Evolutionary conservation across 2,329 filamentous ascomycete species (phyloP), one percentile per base, ranked within the genome.

Genomic region (Paracoccidioides brasiliensis): DNA sequence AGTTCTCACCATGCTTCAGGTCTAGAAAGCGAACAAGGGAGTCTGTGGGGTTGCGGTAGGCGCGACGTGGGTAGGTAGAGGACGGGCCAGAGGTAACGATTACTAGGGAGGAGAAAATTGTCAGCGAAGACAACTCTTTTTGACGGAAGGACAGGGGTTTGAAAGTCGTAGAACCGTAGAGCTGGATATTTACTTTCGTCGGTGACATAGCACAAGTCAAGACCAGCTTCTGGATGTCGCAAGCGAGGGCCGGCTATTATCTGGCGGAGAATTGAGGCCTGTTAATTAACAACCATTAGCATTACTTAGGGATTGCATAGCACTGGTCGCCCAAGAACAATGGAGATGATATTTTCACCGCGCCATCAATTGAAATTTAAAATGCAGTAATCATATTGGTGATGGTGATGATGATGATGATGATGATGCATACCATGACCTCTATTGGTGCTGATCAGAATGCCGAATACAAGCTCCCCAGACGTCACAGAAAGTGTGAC

Each of bases 171-270:
- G 22, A 22, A 22, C 22, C 2, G 82, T 76, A 14, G 32, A 35
- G 53, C 32, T n/a, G n/a, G 33, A 55, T 52, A 45, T 9, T 46
- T 63, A 75, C 69, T 88, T 65, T 86, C 82, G 64, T 90, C 83
- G 0, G 90, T 95, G 40, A 97, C 90, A 71, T 98, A 98, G 77
- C 91, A 97, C 46, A 98, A 80, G 69, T 98, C 93, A 32, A 98
- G 79, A 5, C 87, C 86, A 6, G 91, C 86, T 74, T 96, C 91
- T 35, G 86, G 80, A 68, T 97, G 90, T 64, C 85, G 82, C 57
- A 84, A 78, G 61, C 93, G 83, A 10, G 93, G 91, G 8, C 90
- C 85, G 46, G 93, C 90, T 59, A 97, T 89, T 60, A 97, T 88
- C 69, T 95, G 88, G 64, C 91, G 87, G 62, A 97, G 80, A 59